Evolutionary conservation across 2,329 filamentous ascomycete species (phyloP).

Genomic region (Alternaria rosae): DNA sequence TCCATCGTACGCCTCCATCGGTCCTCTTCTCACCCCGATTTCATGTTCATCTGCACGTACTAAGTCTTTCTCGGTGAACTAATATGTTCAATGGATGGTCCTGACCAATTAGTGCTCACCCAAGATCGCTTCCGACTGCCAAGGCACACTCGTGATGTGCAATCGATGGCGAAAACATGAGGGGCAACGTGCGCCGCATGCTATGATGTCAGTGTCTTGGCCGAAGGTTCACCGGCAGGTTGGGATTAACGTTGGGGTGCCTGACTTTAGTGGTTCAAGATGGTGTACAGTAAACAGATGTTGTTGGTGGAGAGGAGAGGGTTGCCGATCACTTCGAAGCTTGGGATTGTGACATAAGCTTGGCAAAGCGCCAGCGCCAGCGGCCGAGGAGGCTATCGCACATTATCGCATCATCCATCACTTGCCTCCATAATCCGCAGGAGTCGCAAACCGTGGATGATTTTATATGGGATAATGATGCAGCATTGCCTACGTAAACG

Average conservation of each 20-base stretch:
- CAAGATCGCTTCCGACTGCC: not conserved
- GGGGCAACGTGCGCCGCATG: conserved; percentile 10
- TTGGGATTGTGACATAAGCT: conserved; percentile 9
- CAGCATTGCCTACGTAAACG: not conserved
- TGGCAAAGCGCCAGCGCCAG: conserved; percentile 3
- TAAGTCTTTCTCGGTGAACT: conserved; percentile 11
- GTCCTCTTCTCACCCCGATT: conserved; percentile 9
- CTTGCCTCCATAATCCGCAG: not conserved
- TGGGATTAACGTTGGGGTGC: conserved; percentile 15
- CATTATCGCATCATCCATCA: not conserved
- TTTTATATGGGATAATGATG: not conserved
- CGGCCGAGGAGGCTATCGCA: conserved; percentile 2
- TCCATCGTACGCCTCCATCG: conserved; percentile 9
- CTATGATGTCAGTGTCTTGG: conserved; percentile 26
- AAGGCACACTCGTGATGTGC: conserved; percentile 13
- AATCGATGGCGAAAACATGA: conserved; percentile 16
- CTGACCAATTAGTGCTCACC: conserved; percentile 17
- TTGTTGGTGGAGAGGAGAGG: conserved; percentile 21
- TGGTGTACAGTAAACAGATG: conserved; percentile 19
- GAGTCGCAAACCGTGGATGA: not conserved
- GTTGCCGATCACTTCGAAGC: conserved; percentile 15
- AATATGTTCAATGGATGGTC: not conserved
- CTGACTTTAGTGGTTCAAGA: conserved; percentile 13
- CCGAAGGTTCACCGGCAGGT: conserved; percentile 6
- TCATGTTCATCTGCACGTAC: conserved; percentile 11